A percentile compares a stretch with the other conserved stretches of the same genome.
These are phyloP conservation scores for Gossypium rotundifolium DNA, from an alignment of 345 rosid genomes.

Conservation along the genomic window DNA sequence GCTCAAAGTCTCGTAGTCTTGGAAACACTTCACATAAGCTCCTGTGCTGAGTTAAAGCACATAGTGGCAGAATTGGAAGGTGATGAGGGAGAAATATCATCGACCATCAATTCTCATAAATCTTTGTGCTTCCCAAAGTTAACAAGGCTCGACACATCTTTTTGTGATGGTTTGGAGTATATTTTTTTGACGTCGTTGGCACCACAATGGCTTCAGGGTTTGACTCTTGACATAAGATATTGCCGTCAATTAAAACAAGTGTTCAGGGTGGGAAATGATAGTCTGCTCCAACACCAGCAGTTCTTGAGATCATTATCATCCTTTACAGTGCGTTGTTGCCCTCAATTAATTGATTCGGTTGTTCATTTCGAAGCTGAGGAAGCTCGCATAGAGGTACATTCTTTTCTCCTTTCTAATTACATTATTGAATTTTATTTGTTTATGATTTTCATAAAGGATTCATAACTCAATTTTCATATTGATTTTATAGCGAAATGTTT, in stretches of 20 bases:
- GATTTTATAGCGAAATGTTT: too few relatives aligned
- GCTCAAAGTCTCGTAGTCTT: neutral
- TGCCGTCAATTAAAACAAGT: neutral
- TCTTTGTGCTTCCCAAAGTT: neutral
- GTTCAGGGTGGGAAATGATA: neutral
- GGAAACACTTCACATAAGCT: neutral
- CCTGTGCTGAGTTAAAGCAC: neutral
- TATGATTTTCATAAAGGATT: neutral
- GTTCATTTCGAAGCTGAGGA: too few relatives aligned
- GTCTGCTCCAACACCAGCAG: neutral
- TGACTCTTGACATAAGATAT: neutral
- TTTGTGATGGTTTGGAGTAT: neutral
- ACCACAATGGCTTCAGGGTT: too few relatives aligned
- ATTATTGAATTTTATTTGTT: neutral
- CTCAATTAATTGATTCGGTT: too few relatives aligned
- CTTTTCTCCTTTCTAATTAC: neutral
- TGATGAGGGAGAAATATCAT: too few relatives aligned
- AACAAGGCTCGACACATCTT: neutral
- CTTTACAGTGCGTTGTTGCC: too few relatives aligned
- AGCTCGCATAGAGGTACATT: too few relatives aligned
- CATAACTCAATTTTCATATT: too few relatives aligned
- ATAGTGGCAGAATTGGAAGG: too few relatives aligned
- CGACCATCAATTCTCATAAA: neutral
- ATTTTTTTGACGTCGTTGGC: too few relatives aligned
- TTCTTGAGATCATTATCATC: too few relatives aligned